Conservation (phyloP, 2,329 filamentous ascomycete species). For the Penicillium sp. region DNA sequence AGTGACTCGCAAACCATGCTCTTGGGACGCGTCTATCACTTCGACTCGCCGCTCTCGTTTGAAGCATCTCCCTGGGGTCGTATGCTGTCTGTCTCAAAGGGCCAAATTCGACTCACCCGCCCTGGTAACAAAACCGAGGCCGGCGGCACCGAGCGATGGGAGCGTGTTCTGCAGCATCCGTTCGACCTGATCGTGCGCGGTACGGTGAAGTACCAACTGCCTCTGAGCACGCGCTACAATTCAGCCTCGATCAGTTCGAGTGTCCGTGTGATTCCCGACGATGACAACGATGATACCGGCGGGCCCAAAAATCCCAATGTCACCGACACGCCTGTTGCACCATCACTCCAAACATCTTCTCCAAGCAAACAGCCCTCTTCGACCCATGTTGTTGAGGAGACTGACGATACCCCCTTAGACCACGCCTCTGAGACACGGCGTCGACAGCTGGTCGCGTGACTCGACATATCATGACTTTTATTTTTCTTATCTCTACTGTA, state of each 20-base stretch:
- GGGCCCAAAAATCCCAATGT: slow-evolving; percentile 12
- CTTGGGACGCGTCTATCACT: slow-evolving; percentile 78
- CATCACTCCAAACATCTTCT: slow-evolving; percentile 18
- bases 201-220: slow-evolving; percentile 73
- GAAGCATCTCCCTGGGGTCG: slow-evolving; percentile 83
- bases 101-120: slow-evolving; percentile 72
- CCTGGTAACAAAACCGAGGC: slow-evolving; percentile 84
- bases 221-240: slow-evolving; percentile 50
- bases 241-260: slow-evolving; percentile 45
- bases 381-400: slow-evolving; percentile 7
- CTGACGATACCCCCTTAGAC: slow-evolving; percentile 6
- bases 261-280: slow-evolving; percentile 35
- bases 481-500: slow-evolving; percentile 1
- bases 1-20: slow-evolving; percentile 73
- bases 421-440: slow-evolving; percentile 9
- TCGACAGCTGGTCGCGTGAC: slow-evolving; percentile 29
- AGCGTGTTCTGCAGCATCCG: slow-evolving; percentile 79
- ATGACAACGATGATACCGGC: slow-evolving; percentile 19
- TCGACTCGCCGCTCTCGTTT: slow-evolving; percentile 83
- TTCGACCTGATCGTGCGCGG: slow-evolving; percentile 92
- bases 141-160: slow-evolving; percentile 81
- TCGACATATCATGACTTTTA: slow-evolving; percentile 1
- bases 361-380: slow-evolving; percentile 5
- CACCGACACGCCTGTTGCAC: slow-evolving; percentile 23
- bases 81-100: slow-evolving; percentile 64